phyloP scores from a whole-genome alignment of 2,329 filamentous ascomycete genomes.

The Sporothrix variecibatus region DNA sequence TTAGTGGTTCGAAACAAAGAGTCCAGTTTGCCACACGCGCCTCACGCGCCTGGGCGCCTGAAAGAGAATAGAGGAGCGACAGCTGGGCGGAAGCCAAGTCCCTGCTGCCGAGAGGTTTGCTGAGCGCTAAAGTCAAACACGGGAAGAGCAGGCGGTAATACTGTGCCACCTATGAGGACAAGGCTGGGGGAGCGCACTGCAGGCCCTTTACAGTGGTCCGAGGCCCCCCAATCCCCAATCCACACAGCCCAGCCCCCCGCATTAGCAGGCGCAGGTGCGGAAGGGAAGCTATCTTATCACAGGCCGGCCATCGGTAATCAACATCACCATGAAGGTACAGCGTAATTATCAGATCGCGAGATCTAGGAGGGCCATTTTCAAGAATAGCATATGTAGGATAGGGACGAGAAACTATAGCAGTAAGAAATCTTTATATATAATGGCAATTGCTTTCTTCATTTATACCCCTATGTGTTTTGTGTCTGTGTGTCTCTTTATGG shows the following conservation, averaged over 20 bases:
- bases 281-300: background rate
- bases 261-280: background rate
- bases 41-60: background rate
- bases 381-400: background rate
- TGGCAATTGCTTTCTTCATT: constrained; percentile 56
- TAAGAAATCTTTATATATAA: constrained; percentile 38
- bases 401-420: background rate
- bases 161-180: background rate
- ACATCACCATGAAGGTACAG: background rate
- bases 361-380: background rate
- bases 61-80: background rate
- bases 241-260: constrained; percentile 11
- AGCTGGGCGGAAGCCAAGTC: background rate
- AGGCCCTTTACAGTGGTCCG: background rate
- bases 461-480: constrained; percentile 26
- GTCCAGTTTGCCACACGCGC: constrained; percentile 4
- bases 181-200: background rate
- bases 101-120: background rate
- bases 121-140: background rate
- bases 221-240: no score
- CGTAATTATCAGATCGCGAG: background rate
- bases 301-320: background rate
- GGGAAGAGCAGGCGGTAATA: background rate
- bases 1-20: background rate
- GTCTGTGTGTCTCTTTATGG: constrained; percentile 12